phyloP scores from a whole-genome alignment of 2,329 filamentous ascomycete species.

The Penicillium sp. region DNA sequence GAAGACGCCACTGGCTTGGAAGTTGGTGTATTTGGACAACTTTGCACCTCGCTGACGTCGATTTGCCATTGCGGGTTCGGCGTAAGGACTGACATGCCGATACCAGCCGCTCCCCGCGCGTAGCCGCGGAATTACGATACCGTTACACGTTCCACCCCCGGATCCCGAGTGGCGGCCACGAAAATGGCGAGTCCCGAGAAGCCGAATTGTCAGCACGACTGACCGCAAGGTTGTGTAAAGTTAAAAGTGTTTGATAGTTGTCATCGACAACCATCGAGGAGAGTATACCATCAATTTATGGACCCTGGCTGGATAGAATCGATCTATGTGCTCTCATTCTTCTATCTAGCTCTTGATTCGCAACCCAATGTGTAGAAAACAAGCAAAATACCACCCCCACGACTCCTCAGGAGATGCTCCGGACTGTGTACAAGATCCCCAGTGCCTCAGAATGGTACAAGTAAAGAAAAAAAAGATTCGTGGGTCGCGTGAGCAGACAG shows the following conservation, averaged over 20 bases:
- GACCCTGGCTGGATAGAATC: neutral
- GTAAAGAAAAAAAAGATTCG: conserved; percentile 6
- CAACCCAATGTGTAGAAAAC: neutral
- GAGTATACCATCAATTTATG: neutral
- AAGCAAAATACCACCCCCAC: neutral
- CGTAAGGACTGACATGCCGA: conserved; percentile 36
- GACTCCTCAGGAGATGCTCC: conserved; percentile 3
- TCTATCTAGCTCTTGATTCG: conserved; percentile 1
- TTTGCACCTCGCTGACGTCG: conserved; percentile 21
- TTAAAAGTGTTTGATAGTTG: too few species aligned
- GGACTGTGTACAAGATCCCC: conserved; percentile 18
- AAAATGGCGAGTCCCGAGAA: conserved; percentile 21
- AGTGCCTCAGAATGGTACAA: conserved; percentile 4
- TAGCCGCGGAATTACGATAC: conserved; percentile 20
- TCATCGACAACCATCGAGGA: neutral
- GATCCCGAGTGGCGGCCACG: conserved; percentile 6
- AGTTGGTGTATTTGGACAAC: conserved; percentile 4
- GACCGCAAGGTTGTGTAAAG: neutral
- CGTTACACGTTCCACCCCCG: conserved; percentile 11
- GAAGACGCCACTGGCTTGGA: conserved; percentile 2
- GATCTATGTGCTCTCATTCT: neutral
- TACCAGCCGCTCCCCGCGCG: conserved; percentile 27
- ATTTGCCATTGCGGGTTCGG: conserved; percentile 12
- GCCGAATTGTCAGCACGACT: conserved; percentile 22
- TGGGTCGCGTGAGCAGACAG: conserved; percentile 17